Conservation (phyloP, 148 eudicot species). For the Limonium bicolor region DNA sequence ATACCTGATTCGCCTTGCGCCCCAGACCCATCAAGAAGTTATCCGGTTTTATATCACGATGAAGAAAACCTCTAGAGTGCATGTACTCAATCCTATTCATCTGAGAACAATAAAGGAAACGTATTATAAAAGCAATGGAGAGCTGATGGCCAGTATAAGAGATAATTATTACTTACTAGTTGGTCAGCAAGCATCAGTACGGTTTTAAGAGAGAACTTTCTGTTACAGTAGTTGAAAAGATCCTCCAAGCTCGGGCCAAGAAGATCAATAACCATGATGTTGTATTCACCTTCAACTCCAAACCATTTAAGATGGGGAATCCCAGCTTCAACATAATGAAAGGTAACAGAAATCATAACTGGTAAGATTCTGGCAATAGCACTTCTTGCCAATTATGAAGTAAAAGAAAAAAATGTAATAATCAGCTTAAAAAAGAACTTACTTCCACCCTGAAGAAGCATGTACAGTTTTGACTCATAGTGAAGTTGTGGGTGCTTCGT, state of each 20-base stretch:
- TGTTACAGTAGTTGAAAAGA: conserved; percentile 65
- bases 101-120: conserved; percentile 16
- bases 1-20: conserved; percentile 80
- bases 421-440: conserved; percentile 15
- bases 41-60: conserved; percentile 90
- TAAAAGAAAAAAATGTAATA: not conserved
- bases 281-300: conserved; percentile 76
- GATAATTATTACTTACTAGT: conserved; percentile 28
- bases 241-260: conserved; percentile 88
- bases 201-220: conserved; percentile 59
- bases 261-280: conserved; percentile 85
- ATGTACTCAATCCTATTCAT: conserved; percentile 72
- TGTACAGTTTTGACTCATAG: conserved; percentile 84
- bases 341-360: not conserved
- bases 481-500: conserved; percentile 98
- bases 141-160: not conserved
- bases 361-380: too few species aligned
- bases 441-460: conserved; percentile 99
- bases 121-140: not conserved
- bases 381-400: not conserved
- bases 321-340: conserved; percentile 41
- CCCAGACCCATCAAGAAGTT: conserved; percentile 88
- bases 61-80: conserved; percentile 86
- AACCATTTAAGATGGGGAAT: conserved; percentile 69
- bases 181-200: conserved; percentile 94